phyloP scores from a whole-genome alignment of 495 filamentous ascomycete genomes.

The Neurospora cerealis region DNA sequence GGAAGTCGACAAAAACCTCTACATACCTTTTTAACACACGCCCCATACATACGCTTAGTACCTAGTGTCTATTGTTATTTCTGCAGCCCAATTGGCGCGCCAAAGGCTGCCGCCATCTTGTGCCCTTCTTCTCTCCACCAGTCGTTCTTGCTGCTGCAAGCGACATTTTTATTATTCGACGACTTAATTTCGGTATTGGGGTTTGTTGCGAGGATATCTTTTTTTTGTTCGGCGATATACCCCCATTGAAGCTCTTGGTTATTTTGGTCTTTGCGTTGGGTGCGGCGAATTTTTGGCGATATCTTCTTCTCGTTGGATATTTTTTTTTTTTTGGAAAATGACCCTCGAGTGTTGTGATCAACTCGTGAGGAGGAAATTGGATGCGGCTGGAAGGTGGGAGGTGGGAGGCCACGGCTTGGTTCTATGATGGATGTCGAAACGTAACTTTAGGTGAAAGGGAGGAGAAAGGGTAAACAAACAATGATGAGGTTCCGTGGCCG shows the following conservation, averaged over 20 bases:
- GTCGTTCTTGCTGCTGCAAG: background rate
- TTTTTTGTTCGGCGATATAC: constrained; percentile 8
- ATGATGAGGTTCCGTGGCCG: background rate
- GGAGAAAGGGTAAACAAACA: background rate
- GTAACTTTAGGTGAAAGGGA: background rate
- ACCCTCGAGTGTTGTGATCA: background rate
- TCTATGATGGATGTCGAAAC: background rate
- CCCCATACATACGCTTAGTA: background rate
- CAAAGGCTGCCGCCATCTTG: background rate
- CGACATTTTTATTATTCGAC: background rate
- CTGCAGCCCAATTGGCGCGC: background rate
- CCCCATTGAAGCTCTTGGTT: constrained; percentile 4
- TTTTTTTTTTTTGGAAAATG: background rate
- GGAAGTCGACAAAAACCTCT: background rate
- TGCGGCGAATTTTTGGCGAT: background rate
- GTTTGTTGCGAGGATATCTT: constrained; percentile 3
- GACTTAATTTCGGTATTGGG: background rate
- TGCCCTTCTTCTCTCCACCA: background rate
- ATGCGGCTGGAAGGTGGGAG: background rate
- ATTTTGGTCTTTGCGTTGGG: background rate
- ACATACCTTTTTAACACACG: background rate
- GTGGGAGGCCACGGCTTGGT: background rate
- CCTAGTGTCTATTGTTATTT: background rate
- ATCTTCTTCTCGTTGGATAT: background rate
- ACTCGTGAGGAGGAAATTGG: background rate